Percentiles rank a stretch among this genome's conserved stretches.
phyloP scores from a whole-genome alignment of 2,329 filamentous ascomycete species.

The Penicillium psychrosexuale region DNA sequence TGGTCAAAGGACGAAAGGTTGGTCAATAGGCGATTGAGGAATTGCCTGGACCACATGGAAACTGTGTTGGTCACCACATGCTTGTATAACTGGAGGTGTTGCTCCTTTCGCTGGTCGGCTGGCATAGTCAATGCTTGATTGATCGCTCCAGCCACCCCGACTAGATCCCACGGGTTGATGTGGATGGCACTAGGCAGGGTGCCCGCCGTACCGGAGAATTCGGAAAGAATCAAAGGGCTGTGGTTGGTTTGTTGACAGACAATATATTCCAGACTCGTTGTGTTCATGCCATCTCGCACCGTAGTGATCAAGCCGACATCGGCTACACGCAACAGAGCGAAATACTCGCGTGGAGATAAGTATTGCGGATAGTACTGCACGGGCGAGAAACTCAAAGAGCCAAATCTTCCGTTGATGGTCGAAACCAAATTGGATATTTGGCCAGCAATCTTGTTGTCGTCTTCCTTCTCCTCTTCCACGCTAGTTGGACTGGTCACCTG shows the following conservation, averaged over 20 bases:
- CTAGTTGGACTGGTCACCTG: conserved; percentile 89
- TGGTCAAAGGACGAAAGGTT: conserved; percentile 76
- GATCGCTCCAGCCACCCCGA: conserved; percentile 78
- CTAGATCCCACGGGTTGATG: conserved; percentile 94
- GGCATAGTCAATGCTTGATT: conserved; percentile 77
- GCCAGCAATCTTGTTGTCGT: conserved; percentile 77
- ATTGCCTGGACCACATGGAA: conserved; percentile 77
- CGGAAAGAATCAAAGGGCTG: conserved; percentile 87
- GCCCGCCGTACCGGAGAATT: conserved; percentile 91
- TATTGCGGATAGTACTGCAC: conserved; percentile 96
- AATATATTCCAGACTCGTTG: conserved; percentile 90
- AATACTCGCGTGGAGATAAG: conserved; percentile 84
- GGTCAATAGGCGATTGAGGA: conserved; percentile 72
- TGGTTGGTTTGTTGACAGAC: conserved; percentile 84
- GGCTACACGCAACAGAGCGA: conserved; percentile 83
- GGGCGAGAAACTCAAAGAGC: conserved; percentile 82
- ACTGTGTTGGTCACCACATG: conserved; percentile 85
- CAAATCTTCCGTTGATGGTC: conserved; percentile 86
- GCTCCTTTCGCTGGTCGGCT: conserved; percentile 59
- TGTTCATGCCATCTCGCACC: conserved; percentile 97
- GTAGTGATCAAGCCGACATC: conserved; percentile 94
- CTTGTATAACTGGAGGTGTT: conserved; percentile 72
- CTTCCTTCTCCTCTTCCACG: conserved; percentile 73
- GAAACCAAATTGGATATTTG: conserved; percentile 88
- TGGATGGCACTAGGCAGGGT: conserved; percentile 83